A percentile compares a stretch with the other conserved stretches of the same genome.
Evolutionary conservation across 1,139 yeast species (phyloP).

Genomic region (Spathaspora sp.): DNA sequence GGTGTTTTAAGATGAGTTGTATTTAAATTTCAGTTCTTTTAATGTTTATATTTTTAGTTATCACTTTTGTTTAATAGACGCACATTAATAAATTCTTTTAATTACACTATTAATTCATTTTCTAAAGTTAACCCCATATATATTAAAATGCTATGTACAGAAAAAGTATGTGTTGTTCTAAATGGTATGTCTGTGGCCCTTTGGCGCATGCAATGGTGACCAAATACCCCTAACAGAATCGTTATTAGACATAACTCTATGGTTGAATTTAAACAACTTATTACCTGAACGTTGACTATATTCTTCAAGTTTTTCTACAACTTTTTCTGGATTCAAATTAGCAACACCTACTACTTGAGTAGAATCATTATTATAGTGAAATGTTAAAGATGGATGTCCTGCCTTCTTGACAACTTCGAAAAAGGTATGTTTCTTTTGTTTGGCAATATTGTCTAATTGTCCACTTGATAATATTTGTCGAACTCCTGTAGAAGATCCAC

Average conservation of each 20-base stretch:
- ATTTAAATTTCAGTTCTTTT: constrained; percentile 3
- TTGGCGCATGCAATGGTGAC: constrained; percentile 90
- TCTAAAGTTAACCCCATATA: neutral
- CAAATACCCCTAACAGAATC: constrained; percentile 93
- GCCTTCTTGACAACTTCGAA: constrained; percentile 66
- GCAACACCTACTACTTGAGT: constrained; percentile 36
- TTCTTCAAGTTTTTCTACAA: constrained; percentile 60
- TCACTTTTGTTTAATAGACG: constrained; percentile 2
- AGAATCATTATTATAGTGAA: constrained; percentile 52
- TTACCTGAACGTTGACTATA: constrained; percentile 42
- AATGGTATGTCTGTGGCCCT: constrained; percentile 65
- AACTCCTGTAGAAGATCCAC: constrained; percentile 89
- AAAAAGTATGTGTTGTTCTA: constrained; percentile 23
- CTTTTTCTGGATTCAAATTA: constrained; percentile 60
- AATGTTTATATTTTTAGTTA: neutral
- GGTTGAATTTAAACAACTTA: constrained; percentile 45
- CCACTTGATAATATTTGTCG: constrained; percentile 61
- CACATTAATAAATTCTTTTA: constrained; percentile 10
- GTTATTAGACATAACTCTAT: constrained; percentile 77
- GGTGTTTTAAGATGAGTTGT: neutral
- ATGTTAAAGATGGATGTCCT: constrained; percentile 82
- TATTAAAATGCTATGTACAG: constrained; percentile 2
- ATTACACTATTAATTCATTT: constrained; percentile 15
- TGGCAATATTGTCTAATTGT: constrained; percentile 58
- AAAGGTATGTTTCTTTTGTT: constrained; percentile 61